A percentile compares a stretch with the other conserved stretches of the same genome.
phyloP scores from a whole-genome alignment of 371 early-diverging fungal species.

The Mortierella sp. region DNA sequence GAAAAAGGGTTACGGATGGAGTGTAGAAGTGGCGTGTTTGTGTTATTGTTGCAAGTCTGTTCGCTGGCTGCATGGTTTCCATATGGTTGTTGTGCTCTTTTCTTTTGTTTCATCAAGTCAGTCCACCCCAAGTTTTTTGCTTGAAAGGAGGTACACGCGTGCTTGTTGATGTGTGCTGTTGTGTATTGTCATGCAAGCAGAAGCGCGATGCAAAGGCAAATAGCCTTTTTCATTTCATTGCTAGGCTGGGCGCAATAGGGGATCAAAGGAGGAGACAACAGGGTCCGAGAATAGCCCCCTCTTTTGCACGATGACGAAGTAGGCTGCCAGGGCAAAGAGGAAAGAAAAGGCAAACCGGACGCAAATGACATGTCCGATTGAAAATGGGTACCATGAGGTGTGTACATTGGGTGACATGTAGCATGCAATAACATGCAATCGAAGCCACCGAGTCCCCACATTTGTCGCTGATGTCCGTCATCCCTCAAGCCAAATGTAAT shows the following conservation, averaged over 20 bases:
- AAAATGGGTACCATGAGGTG: neutral
- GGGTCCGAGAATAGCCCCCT: slow-evolving; percentile 3
- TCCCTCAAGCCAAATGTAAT: neutral
- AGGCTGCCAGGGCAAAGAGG: neutral
- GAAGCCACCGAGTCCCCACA: neutral
- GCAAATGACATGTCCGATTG: neutral
- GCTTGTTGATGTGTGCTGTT: neutral
- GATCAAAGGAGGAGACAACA: neutral
- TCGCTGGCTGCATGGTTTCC: neutral
- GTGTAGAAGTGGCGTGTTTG: neutral
- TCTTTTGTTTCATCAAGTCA: slow-evolving; percentile 1
- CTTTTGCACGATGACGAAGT: neutral
- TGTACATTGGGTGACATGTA: neutral
- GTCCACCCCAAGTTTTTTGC: neutral
- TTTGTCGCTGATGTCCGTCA: too few species aligned
- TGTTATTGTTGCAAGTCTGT: neutral
- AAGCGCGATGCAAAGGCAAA: neutral
- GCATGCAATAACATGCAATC: neutral
- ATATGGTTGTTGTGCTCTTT: neutral
- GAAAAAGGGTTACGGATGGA: neutral
- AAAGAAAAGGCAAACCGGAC: neutral
- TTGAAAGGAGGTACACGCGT: neutral
- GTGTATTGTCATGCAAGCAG: neutral
- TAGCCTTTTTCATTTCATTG: neutral
- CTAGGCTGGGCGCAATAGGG: neutral